These are phyloP conservation scores for Colletotrichum sp. DNA, from an alignment of 2,329 filamentous ascomycete genomes.

Conservation along the genomic window DNA sequence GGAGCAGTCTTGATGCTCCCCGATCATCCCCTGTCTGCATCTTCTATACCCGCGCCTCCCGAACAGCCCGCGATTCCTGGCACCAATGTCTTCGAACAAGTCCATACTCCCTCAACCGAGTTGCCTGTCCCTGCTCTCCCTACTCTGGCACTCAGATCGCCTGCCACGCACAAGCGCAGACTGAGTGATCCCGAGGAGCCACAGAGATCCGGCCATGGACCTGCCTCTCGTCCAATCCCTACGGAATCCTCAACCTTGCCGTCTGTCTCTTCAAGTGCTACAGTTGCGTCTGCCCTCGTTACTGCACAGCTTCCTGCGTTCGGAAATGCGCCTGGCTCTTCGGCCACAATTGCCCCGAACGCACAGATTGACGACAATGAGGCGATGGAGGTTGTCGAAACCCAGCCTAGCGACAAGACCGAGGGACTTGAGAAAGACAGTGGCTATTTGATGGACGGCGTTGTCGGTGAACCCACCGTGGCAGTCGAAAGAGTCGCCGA, in stretches of 20 bases:
- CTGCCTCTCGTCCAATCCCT: neutral
- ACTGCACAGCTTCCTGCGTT: neutral
- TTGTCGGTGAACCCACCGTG: neutral
- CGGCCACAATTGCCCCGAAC: neutral
- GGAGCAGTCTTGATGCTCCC: neutral
- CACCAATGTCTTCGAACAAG: neutral
- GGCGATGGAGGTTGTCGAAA: neutral
- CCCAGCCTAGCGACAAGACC: neutral
- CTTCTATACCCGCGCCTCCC: neutral
- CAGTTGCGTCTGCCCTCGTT: neutral
- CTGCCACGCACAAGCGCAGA: neutral
- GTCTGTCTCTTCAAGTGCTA: neutral
- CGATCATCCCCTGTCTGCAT: neutral
- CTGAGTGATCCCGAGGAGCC: neutral
- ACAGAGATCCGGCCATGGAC: neutral
- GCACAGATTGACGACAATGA: neutral
- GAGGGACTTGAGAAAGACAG: neutral
- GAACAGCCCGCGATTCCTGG: neutral
- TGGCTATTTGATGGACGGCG: neutral
- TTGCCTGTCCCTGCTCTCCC: neutral
- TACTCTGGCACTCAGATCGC: neutral
- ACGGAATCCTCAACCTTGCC: neutral
- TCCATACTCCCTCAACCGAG: neutral
- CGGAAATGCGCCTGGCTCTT: neutral
- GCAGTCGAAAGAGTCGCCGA: neutral